Evolutionary conservation across 2,329 filamentous ascomycete genomes (phyloP).

Genomic region (Trichoderma sp.): DNA sequence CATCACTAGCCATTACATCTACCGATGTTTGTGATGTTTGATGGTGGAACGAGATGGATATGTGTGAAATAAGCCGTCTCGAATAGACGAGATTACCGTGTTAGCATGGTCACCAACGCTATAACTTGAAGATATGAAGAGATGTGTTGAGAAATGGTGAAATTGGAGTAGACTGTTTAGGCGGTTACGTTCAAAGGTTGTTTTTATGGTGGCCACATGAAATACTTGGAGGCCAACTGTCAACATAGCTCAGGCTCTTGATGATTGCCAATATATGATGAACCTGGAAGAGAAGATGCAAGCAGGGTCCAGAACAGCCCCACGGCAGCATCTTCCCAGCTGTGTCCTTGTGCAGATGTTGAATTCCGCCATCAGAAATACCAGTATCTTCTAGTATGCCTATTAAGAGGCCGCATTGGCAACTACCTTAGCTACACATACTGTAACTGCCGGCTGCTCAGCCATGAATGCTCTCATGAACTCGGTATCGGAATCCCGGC

Average conservation of each 20-base stretch:
- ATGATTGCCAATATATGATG: background rate
- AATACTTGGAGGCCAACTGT: background rate
- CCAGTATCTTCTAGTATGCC: background rate
- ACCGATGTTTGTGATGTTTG: background rate
- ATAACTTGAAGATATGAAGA: background rate
- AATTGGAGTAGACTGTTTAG: background rate
- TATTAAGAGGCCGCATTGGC: background rate
- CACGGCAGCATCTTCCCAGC: too few relatives aligned
- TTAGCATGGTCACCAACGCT: background rate
- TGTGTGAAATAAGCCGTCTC: background rate
- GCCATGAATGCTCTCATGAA: background rate
- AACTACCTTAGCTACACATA: too few relatives aligned
- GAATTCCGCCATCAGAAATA: background rate
- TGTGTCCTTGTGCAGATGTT: too few relatives aligned
- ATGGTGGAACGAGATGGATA: background rate
- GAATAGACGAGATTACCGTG: background rate
- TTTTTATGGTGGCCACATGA: background rate
- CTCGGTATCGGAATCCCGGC: background rate
- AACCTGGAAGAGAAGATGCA: background rate
- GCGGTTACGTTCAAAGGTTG: background rate
- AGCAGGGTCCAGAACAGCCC: background rate
- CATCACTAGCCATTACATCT: background rate
- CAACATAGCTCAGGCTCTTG: background rate
- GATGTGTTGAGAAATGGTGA: background rate
- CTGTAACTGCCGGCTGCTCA: background rate